Evolutionary conservation across 2,329 filamentous ascomycete species (phyloP).

Genomic region (Biscogniauxia marginata): DNA sequence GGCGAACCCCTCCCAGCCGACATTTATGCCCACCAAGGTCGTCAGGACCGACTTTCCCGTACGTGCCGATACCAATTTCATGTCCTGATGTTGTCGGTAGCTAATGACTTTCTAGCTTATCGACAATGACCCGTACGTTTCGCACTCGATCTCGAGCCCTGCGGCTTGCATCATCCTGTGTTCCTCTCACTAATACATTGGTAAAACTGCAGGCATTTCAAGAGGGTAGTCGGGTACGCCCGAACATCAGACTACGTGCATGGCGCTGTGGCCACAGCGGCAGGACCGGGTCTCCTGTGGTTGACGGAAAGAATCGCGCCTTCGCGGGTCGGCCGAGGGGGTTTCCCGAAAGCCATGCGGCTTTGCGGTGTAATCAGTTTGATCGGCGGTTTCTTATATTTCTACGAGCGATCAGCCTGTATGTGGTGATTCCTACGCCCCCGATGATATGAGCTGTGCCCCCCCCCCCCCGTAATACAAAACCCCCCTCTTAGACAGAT

Average conservation of each 20-base stretch:
- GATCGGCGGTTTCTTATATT: conserved; percentile 76
- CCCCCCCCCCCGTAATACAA: no score
- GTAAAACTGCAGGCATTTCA: conserved; percentile 71
- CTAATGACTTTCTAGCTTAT: conserved; percentile 69
- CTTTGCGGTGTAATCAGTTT: conserved; percentile 70
- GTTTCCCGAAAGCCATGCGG: conserved; percentile 81
- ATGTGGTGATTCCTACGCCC: conserved; percentile 42
- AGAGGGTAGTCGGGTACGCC: conserved; percentile 84
- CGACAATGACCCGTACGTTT: conserved; percentile 92
- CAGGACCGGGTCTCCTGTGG: conserved; percentile 71
- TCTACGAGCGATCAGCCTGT: conserved; percentile 83
- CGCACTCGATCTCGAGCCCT: neutral
- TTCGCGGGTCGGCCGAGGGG: conserved; percentile 78
- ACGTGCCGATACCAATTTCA: conserved; percentile 41
- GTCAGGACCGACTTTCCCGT: conserved; percentile 85
- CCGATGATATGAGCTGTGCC: no score
- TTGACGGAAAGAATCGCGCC: conserved; percentile 83
- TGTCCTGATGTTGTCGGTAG: conserved; percentile 19
- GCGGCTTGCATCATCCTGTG: neutral
- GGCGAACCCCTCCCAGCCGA: conserved; percentile 39
- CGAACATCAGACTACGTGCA: conserved; percentile 77
- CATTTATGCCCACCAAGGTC: conserved; percentile 73
- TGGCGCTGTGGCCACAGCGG: conserved; percentile 66
- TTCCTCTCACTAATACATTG: conserved; percentile 4
- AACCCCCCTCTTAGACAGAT: no score